Evolutionary conservation across 129 eudicot genomes (phyloP).

Genomic region (Scalesia atractyloides): DNA sequence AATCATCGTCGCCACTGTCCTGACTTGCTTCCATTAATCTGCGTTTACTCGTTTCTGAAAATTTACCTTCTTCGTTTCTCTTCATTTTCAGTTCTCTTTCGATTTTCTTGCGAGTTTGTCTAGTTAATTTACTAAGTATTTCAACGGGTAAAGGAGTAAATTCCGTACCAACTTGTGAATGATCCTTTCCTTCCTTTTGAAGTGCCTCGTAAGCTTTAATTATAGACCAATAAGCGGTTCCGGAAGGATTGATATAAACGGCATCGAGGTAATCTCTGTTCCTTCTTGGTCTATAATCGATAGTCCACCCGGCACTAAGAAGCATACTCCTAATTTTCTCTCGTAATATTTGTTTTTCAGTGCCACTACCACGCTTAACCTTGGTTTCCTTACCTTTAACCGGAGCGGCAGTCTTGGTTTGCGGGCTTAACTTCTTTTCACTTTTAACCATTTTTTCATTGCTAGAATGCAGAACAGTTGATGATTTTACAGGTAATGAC

Average conservation of each 20-base stretch:
- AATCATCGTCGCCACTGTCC: slow-evolving; percentile 50
- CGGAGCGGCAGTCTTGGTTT: slow-evolving; percentile 46
- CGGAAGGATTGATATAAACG: slow-evolving; percentile 84
- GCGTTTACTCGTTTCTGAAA: slow-evolving; percentile 42
- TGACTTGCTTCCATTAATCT: slow-evolving; percentile 35
- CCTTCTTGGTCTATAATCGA: slow-evolving; percentile 95
- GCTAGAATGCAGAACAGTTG: slow-evolving; percentile 28
- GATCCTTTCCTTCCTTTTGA: slow-evolving; percentile 68
- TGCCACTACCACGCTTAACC: slow-evolving; percentile 85
- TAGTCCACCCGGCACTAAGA: slow-evolving; percentile 82
- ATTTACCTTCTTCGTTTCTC: slow-evolving; percentile 56
- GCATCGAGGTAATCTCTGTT: slow-evolving; percentile 95
- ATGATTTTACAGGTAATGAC: slow-evolving; percentile 43
- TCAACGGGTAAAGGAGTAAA: slow-evolving; percentile 79
- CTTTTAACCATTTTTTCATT: slow-evolving; percentile 44
- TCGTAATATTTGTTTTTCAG: slow-evolving; percentile 83
- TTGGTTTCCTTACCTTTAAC: slow-evolving; percentile 60
- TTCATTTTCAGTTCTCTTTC: slow-evolving; percentile 80
- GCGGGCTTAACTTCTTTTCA: slow-evolving; percentile 41
- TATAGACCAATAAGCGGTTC: slow-evolving; percentile 98
- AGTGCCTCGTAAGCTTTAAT: slow-evolving; percentile 95
- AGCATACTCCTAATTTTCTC: slow-evolving; percentile 91
- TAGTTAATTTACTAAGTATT: slow-evolving; percentile 72
- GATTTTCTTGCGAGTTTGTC: slow-evolving; percentile 89
- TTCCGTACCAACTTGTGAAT: slow-evolving; percentile 43